phyloP scores from a whole-genome alignment of 441 rosid genomes.

The Melastoma candidum region DNA sequence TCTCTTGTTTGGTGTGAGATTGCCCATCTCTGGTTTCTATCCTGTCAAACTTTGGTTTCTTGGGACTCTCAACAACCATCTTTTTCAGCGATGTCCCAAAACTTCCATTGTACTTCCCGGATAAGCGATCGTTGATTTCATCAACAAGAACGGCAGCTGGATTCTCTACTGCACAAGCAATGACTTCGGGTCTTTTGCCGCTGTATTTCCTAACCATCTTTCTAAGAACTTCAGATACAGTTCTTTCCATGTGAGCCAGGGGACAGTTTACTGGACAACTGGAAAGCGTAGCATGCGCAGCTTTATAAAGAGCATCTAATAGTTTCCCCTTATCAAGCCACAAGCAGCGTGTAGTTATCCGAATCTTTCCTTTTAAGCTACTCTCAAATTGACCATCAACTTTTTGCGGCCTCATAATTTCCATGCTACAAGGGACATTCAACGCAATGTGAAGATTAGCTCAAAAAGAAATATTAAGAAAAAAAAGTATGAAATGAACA shows the following conservation, averaged over 20 bases:
- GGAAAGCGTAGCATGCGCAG: conserved; percentile 86
- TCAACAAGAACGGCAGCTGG: conserved; percentile 67
- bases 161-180: conserved; percentile 70
- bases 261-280: conserved; percentile 89
- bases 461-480: background rate
- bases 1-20: conserved; percentile 18
- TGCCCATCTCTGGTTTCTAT: conserved; percentile 21
- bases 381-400: conserved; percentile 31
- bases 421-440: conserved; percentile 59
- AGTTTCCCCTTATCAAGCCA: conserved; percentile 98
- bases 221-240: conserved; percentile 70
- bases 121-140: conserved; percentile 49
- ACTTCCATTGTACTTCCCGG: conserved; percentile 54
- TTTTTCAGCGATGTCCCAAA: conserved; percentile 45
- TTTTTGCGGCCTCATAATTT: conserved; percentile 64
- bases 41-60: conserved; percentile 27
- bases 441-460: conserved; percentile 1
- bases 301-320: conserved; percentile 79
- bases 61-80: conserved; percentile 30
- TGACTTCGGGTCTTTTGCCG: conserved; percentile 91
- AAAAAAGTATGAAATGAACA: background rate
- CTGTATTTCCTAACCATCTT: conserved; percentile 93
- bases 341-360: conserved; percentile 90
- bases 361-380: conserved; percentile 74
- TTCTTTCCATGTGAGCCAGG: conserved; percentile 83